Percentiles rank a stretch among this genome's conserved stretches.
Conservation (phyloP, 345 rosid genomes). For the Laguncularia racemosa region DNA sequence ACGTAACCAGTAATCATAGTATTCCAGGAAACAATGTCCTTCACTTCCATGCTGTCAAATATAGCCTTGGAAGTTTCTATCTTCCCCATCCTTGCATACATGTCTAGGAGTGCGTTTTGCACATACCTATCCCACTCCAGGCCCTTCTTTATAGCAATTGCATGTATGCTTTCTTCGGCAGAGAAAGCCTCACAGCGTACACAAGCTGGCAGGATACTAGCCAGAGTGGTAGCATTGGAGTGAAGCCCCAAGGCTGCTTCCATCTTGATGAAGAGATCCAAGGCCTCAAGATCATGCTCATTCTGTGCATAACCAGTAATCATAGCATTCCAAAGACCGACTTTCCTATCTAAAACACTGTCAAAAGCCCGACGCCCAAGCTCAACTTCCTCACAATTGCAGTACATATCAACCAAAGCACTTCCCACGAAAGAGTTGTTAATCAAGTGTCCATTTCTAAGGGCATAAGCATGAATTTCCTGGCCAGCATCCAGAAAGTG, state of each 20-base stretch:
- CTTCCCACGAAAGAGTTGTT: slow-evolving; percentile 83
- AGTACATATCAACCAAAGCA: slow-evolving; percentile 92
- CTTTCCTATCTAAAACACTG: slow-evolving; percentile 31
- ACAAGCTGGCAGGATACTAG: slow-evolving; percentile 69
- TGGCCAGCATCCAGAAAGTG: slow-evolving; percentile 53
- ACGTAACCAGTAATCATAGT: slow-evolving; percentile 75
- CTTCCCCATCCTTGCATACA: slow-evolving; percentile 74
- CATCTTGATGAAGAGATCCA: slow-evolving; percentile 65
- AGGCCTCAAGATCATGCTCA: slow-evolving; percentile 56
- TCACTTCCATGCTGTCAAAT: slow-evolving; percentile 54
- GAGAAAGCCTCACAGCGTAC: slow-evolving; percentile 51
- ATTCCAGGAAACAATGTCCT: slow-evolving; percentile 83
- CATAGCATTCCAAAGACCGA: slow-evolving; percentile 88
- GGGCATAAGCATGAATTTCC: slow-evolving; percentile 78
- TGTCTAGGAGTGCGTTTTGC: slow-evolving; percentile 83
- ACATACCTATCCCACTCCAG: slow-evolving; percentile 53
- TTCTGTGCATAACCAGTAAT: slow-evolving; percentile 79
- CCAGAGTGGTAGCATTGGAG: slow-evolving; percentile 81
- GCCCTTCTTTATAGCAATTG: slow-evolving; percentile 58
- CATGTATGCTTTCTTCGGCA: slow-evolving; percentile 65
- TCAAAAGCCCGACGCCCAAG: slow-evolving; percentile 62
- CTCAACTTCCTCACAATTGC: slow-evolving; percentile 59
- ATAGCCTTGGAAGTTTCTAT: slow-evolving; percentile 42
- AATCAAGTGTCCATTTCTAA: slow-evolving; percentile 48
- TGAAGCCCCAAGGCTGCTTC: slow-evolving; percentile 41